Evolutionary conservation across 208 protist species (phyloP).

Genomic region (Leishmania guyanensis): DNA sequence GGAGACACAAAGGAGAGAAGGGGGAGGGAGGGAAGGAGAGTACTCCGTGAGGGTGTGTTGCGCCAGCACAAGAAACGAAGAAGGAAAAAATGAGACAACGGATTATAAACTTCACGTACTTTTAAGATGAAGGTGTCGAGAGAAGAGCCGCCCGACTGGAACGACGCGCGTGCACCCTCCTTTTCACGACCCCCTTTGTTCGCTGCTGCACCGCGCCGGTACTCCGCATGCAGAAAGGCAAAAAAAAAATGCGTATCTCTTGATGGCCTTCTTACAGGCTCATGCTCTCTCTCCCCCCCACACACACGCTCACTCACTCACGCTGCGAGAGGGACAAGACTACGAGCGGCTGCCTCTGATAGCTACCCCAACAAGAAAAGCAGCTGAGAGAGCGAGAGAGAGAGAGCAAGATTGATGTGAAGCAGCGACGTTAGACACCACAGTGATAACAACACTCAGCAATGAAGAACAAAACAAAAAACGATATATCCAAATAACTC

Average conservation of each 20-base stretch:
- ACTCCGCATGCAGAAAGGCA: neutral
- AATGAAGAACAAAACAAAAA: neutral
- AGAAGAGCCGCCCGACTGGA: neutral
- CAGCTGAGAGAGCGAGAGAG: neutral
- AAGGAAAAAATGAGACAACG: neutral
- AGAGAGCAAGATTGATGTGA: no score
- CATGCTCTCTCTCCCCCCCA: neutral
- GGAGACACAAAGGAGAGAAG: neutral
- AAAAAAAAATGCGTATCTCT: neutral
- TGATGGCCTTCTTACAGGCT: neutral
- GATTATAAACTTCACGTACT: neutral
- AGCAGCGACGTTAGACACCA: neutral
- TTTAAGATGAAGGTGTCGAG: neutral
- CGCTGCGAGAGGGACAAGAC: no score
- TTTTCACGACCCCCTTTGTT: neutral
- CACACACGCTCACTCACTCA: no score
- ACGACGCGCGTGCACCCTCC: neutral
- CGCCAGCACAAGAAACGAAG: neutral
- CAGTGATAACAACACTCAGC: neutral
- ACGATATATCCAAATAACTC: neutral
- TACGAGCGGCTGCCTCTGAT: neutral
- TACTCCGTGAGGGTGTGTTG: neutral
- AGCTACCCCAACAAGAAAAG: neutral
- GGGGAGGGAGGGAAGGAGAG: neutral
- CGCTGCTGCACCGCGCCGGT: neutral